Evolutionary conservation across 208 protist species (phyloP), one percentile per base, ranked within the genome.

Genomic region (Vickermania ingenoplastis): DNA sequence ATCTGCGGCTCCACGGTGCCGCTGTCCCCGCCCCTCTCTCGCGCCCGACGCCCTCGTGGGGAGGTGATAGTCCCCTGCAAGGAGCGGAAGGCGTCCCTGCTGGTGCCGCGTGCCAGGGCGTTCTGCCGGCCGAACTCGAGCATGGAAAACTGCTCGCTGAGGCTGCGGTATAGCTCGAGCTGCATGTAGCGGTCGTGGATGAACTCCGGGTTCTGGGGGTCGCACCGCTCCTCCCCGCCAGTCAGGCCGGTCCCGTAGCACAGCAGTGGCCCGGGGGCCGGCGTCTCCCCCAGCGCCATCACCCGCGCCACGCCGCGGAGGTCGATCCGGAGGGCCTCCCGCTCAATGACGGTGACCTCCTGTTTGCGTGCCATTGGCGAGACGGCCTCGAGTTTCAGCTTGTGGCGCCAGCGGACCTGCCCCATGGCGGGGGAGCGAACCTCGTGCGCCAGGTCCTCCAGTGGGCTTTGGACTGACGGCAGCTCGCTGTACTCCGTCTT

Each of bases 341-440:
- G 57, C 64, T 85, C 82, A 31, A 64, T 67, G 2, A 80, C 57
- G 49, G 76, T 66, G 23, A 29, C 58, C 57, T 89, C 82, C 25
- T 81, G 63, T 0, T 79, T 56, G 31, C 70, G 71, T 22, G 69
- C 76, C 0, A 80, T 65, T 3, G 65, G 21, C 21, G 70, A 50
- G 5, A 89, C 71, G 56, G 59, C 64, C 41, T 81, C 71, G 31
- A 89, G 67, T 63, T 89, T 89, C 21, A 89, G 71, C 62, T 89
- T 89, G 53, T 78, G 75, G 50, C 73, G 70, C 79, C 82, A 89
- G 30, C 49, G 29, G 21, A 59, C 3, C 0, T 24, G n/a, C 11
- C 11, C 17, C 17, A 45, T n/a, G 11, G 7, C 17, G 36, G 7
- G 11, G 36, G 36, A 17, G 36, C 36, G 7, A 7, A 45, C 36